phyloP scores from a whole-genome alignment of 2,329 filamentous ascomycete genomes.

The Colletotrichum sp. region DNA sequence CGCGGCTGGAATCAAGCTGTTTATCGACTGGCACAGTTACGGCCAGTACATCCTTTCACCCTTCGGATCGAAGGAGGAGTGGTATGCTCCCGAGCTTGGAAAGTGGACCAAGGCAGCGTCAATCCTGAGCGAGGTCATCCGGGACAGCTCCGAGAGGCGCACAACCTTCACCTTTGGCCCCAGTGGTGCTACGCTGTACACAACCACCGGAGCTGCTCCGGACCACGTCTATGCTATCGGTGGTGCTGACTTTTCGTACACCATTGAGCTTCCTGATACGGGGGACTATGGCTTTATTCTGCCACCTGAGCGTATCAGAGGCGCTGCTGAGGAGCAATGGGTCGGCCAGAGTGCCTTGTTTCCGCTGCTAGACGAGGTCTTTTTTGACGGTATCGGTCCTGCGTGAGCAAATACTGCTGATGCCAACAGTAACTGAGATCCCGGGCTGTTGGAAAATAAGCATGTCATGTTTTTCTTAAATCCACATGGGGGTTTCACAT shows the following conservation, averaged over 20 bases:
- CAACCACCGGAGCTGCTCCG: conserved; percentile 33
- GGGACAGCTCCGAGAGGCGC: conserved; percentile 36
- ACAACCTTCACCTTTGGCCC: conserved; percentile 41
- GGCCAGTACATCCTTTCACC: conserved; percentile 48
- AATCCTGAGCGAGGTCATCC: conserved; percentile 32
- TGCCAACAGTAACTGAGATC: not conserved
- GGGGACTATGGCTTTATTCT: conserved; percentile 42
- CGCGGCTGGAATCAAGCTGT: conserved; percentile 43
- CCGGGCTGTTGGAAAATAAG: rapidly evolving
- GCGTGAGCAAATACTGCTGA: not conserved
- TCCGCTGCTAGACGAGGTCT: conserved; percentile 35
- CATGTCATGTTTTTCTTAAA: not conserved
- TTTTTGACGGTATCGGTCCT: conserved; percentile 36
- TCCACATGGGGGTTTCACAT: not conserved
- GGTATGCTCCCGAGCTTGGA: conserved; percentile 41
- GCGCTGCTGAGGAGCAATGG: conserved; percentile 40
- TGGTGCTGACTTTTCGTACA: conserved; percentile 41
- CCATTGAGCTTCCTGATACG: conserved; percentile 39
- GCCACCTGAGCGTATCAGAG: conserved; percentile 39
- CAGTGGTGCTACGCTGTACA: conserved; percentile 42
- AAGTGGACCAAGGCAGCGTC: conserved; percentile 43
- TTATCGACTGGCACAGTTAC: conserved; percentile 55
- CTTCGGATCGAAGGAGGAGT: conserved; percentile 50
- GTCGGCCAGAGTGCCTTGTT: conserved; percentile 37
- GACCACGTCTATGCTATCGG: conserved; percentile 32